A percentile compares a stretch with the other conserved stretches of the same genome.
These are phyloP conservation scores for Phaeosphaeria sp. DNA, from an alignment of 2,329 filamentous ascomycete genomes.

Conservation along the genomic window DNA sequence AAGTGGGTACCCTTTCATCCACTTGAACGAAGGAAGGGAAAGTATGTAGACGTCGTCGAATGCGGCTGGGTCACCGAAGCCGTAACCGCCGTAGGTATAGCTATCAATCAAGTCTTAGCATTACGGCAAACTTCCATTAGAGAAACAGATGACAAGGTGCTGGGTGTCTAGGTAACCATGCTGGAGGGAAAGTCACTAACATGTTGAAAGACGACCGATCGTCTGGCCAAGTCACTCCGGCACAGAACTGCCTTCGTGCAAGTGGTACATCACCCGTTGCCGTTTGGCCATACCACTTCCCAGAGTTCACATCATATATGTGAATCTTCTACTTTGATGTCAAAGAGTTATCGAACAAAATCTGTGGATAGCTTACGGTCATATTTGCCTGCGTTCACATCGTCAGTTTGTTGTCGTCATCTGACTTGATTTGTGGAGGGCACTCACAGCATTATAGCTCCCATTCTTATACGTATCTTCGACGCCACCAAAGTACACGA, in stretches of 20 bases:
- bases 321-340: conserved; percentile 51
- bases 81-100: conserved; percentile 67
- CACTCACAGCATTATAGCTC: conserved; percentile 49
- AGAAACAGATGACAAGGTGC: conserved; percentile 40
- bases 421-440: not conserved
- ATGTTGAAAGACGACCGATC: conserved; percentile 71
- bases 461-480: conserved; percentile 58
- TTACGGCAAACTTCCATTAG: not conserved
- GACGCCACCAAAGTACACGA: conserved; percentile 69
- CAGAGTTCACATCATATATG: conserved; percentile 66
- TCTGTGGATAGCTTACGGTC: not conserved
- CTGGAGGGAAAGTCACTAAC: not conserved
- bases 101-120: not conserved
- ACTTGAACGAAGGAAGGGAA: conserved; percentile 67
- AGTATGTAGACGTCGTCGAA: conserved; percentile 70
- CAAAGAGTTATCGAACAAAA: not conserved
- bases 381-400: not conserved
- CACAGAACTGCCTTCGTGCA: conserved; percentile 66
- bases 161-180: not conserved
- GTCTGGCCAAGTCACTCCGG: conserved; percentile 64
- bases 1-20: conserved; percentile 61
- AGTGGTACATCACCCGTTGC: conserved; percentile 62
- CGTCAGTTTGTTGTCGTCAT: not conserved
- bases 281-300: conserved; percentile 66
- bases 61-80: conserved; percentile 57